These are phyloP conservation scores for Aspergillus saccharolyticus DNA, from an alignment of 495 filamentous ascomycete genomes.

Conservation along the genomic window DNA sequence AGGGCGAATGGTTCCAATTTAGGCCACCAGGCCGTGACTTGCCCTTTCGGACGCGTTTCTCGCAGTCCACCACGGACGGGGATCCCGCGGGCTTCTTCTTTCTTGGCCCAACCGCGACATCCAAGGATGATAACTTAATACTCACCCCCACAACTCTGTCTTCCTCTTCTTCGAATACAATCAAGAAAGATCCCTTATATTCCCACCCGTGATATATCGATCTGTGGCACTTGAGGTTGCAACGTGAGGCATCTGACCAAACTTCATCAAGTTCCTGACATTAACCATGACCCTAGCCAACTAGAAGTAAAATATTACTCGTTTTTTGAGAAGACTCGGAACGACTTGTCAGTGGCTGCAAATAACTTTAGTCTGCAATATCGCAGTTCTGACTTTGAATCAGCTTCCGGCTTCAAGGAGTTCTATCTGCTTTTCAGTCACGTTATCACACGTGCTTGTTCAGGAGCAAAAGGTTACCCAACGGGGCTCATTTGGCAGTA, in stretches of 20 bases:
- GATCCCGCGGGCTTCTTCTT: neutral
- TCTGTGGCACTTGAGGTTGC: neutral
- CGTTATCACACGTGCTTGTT: neutral
- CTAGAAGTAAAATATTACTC: too few relatives aligned
- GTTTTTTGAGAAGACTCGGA: neutral
- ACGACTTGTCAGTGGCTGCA: neutral
- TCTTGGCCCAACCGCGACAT: slow-evolving; percentile 2
- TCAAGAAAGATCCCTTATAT: too few relatives aligned
- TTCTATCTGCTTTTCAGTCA: neutral
- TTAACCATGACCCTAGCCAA: too few relatives aligned
- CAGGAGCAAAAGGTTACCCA: slow-evolving; percentile 1
- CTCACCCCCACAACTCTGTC: neutral
- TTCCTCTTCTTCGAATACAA: too few relatives aligned
- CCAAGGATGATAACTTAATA: neutral
- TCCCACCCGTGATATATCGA: neutral
- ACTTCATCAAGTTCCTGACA: too few relatives aligned
- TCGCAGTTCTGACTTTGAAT: neutral
- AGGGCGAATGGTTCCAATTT: neutral
- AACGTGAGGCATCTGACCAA: too few relatives aligned
- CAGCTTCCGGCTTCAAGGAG: neutral
- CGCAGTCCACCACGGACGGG: neutral
- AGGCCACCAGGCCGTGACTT: slow-evolving; percentile 2
- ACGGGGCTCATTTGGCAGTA: neutral
- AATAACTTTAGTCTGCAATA: neutral
- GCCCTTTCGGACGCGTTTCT: slow-evolving; percentile 6